Evolutionary conservation across 1,139 yeast genomes (phyloP), one percentile per base, ranked within the genome.

Genomic region (Diutina scorzettiae): DNA sequence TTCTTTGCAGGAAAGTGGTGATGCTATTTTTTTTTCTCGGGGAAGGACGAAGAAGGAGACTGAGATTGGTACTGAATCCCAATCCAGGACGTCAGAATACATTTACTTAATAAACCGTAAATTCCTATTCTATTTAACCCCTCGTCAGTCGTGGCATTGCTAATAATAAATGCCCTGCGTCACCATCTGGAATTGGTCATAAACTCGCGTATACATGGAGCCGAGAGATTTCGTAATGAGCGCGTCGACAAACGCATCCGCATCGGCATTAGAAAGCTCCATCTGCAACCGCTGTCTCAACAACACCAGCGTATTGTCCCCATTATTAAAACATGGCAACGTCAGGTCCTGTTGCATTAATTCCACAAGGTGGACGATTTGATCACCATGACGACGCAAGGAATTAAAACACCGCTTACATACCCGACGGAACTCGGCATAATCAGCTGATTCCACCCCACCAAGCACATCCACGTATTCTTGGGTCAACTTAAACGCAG

Each of bases 151-250:
- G 24, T 19, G 25, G 16, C n/a, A 17, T 8, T 17, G n/a, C 29
- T 34, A 78, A 53, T 81, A 80, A 57, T 85, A 87, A 23, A 89
- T 91, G 36, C 98, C 98, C 60, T 91, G 98, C 0, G 97, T 87
- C 42, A 87, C 63, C 59, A 91, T 64, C 62, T 91, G 98, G 63
- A 83, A 91, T 58, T 89, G 97, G 57, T 91, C 98, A 55, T 91
- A 91, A 33, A 91, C 64, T 50, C 96, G 69, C 0, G 98, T 91
- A 60, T 87, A 91, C 49, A 85, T 71, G 53, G 91, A 84, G n/a
- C 95, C 94, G 44, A 81, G 52, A 53, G 96, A 84, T 59, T 81
- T 87, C 27, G 75, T 83, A 25, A 91, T 81, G 49, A 91, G 64
- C 45, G 63, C 74, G 45, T 86, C 97, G 9, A 89, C 95, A 58